Conservation (phyloP, 192 early-diverging fungal genomes). For the Backusella luteola region DNA sequence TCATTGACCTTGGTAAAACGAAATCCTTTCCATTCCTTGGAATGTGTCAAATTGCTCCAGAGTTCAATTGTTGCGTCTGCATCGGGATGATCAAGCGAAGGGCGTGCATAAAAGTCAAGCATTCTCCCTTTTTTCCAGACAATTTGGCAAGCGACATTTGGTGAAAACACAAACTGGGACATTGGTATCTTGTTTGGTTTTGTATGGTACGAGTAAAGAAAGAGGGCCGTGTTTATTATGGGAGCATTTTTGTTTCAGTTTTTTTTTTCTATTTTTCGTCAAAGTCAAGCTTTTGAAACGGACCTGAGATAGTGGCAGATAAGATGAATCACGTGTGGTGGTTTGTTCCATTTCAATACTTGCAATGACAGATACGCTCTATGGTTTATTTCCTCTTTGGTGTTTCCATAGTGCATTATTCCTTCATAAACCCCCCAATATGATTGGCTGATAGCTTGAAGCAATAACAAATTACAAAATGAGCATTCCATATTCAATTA, state of each 20-base stretch:
- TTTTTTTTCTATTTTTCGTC: not conserved
- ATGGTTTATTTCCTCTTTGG: too few species aligned
- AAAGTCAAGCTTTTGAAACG: not conserved
- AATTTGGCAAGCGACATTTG: not conserved
- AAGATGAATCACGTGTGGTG: not conserved
- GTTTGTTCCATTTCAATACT: not conserved
- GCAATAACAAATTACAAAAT: not conserved
- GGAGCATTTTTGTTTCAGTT: not conserved
- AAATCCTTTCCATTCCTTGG: not conserved
- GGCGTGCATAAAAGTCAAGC: not conserved
- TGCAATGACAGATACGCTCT: too few species aligned
- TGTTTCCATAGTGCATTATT: not conserved
- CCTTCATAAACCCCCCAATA: not conserved
- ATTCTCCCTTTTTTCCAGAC: not conserved
- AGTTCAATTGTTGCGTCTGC: not conserved
- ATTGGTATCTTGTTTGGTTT: not conserved
- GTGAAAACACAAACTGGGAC: not conserved
- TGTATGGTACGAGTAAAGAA: not conserved
- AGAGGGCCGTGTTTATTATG: not conserved
- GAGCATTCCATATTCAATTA: not conserved
- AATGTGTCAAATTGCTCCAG: not conserved
- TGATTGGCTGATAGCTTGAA: not conserved
- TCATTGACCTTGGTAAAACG: not conserved
- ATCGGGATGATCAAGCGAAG: not conserved
- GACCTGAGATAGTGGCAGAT: not conserved